Base-by-base conservation (phyloP, 1,284 basidiomycete species). In the Tremellales sp. region DNA sequence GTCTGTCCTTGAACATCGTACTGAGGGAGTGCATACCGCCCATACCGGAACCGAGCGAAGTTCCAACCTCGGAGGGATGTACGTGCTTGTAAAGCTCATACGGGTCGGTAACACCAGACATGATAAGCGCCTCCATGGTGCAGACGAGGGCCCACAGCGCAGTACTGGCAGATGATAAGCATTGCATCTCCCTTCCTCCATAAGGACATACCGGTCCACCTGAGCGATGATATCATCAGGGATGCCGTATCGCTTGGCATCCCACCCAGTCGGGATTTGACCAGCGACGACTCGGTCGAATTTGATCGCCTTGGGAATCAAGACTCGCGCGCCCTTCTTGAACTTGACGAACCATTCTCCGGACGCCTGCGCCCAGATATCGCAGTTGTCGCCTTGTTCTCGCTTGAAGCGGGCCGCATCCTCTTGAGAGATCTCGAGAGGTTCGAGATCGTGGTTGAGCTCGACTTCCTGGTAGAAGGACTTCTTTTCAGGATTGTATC, bases 1-100 rank as follows among this genome's bases (percentile, higher is more conserved):
- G 86, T 57, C 95, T 86, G 66, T 97, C 95, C 73, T 89, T 93
- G 82, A 98, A 98, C 95, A 98, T 98, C 73, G 87, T 84, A 33
- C 83, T 81, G 72, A 95, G 78, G 60, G 85, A 87, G 51, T 83
- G 81, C 63, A 90, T 83, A 69, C 94, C 94, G 67, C 94, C 94
- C 94, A 98, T 97, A 68, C 95, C 94, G 64, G 89, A 92, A 51
- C 93, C 92, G 54, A 97, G 77, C 50, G 84, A 82, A 3, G 90
- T 87, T 54, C 92, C 92, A 57, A 98, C 86, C 67, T 97, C 90
- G 8, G 91, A 91, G 6, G 94, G 93, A 73, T 98, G 94, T 63
- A 98, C 81, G 71, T 95, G 80, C 75, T 97, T 85, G 79, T 97
- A 97, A 3, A 97, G 76, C 72, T 95, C 92, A 66, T 97, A 97